Evolutionary conservation across 148 eudicot species (phyloP), one percentile per base, ranked within the genome.

Genomic region (Persicaria maculosa): DNA sequence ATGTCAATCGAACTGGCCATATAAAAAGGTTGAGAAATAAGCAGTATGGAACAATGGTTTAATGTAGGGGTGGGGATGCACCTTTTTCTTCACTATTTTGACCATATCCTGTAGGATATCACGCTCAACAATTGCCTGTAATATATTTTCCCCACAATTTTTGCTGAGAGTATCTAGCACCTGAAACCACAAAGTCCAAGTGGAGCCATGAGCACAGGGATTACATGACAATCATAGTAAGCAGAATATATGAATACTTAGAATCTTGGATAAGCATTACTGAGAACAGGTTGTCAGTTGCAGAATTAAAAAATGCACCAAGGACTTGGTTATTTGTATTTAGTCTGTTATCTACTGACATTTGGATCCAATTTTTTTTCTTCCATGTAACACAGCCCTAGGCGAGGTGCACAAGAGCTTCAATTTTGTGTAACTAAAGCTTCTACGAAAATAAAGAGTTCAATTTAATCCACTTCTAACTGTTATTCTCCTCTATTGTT

Each of bases 1-100:
- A 75, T 22, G 14, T 1, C 55, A 65, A 40, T 4, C 74, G 6
- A 71, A 31, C 0, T 31, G 40, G 40, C 17, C 46, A 65, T 65
- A 40, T 14, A 40, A 43, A 65, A 65, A 36, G 45, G 46, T 65
- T 62, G 1, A 17, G 14, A 65, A n/a, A 40, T 9, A 65, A 43
- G 43, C 9, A 2, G 43, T 36, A 17, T 47, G 70, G 2, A 64
- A 65, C 17, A 36, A 40, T 20, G 70, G 45, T 14, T 65, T 43
- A 15, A 9, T 15, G 46, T 31, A 31, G 57, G 44, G 19, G 14
- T 25, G 5, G 31, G 0, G 65, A 70, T 1, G 12, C 72, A 92
- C 98, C 98, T 91, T 91, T 84, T 93, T 93, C 88, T 87, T 94
- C 7, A 90, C 97, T 73, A 92, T 88, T 84, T 94, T 94, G 74